Percentiles rank a stretch among this genome's conserved stretches.
Evolutionary conservation across 176 grass and related monocot species (phyloP).

Genomic region (Aechmea fasciata): DNA sequence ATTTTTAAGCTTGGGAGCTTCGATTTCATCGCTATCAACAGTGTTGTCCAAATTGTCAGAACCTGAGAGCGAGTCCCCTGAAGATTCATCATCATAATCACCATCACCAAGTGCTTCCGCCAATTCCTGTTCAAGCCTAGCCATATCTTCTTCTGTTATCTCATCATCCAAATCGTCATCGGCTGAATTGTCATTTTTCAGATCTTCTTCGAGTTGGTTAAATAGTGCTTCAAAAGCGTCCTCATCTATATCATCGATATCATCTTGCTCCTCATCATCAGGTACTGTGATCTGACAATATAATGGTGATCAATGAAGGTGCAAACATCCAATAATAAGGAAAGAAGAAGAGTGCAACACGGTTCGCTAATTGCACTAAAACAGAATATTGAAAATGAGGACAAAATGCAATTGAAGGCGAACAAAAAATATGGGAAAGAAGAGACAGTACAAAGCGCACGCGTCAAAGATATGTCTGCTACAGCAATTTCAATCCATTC

Average conservation of each 20-base stretch:
- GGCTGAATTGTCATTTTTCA: conserved; percentile 52
- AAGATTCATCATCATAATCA: conserved; percentile 28
- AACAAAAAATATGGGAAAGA: no score
- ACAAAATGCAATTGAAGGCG: no score
- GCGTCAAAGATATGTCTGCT: not conserved
- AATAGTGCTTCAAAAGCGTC: conserved; percentile 66
- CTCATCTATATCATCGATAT: conserved; percentile 25
- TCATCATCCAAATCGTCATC: conserved; percentile 44
- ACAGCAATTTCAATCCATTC: no score
- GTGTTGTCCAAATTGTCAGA: conserved; percentile 16
- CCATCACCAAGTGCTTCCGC: conserved; percentile 50
- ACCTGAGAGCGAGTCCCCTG: not conserved
- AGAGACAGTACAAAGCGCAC: no score
- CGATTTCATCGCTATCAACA: conserved; percentile 19
- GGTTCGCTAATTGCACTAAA: no score
- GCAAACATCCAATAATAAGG: not conserved
- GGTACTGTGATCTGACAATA: conserved; percentile 30
- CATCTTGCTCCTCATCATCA: conserved; percentile 26
- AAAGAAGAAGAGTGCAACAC: no score
- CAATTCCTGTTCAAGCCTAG: conserved; percentile 60
- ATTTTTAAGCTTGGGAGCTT: conserved; percentile 46
- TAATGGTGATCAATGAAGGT: not conserved
- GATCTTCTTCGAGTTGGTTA: conserved; percentile 71
- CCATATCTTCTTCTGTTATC: conserved; percentile 86
- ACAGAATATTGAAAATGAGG: no score